Conservation (phyloP, 208 protist genomes). For the Trypanosoma scelopori region DNA sequence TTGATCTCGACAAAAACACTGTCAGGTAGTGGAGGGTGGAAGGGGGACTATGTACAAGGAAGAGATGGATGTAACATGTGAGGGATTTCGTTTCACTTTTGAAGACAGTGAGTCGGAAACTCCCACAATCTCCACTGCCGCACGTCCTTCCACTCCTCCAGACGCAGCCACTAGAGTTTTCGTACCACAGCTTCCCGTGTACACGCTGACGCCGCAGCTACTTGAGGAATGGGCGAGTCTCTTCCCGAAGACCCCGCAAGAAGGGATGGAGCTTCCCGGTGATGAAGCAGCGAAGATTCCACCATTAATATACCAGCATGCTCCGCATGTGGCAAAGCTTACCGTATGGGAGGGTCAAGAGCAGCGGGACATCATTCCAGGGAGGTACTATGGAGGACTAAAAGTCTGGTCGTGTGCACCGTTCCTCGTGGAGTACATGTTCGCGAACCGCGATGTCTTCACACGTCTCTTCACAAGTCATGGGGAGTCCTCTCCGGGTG, state of each 20-base stretch:
- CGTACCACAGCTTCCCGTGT: constrained; percentile 12
- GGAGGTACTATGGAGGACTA: constrained; percentile 85
- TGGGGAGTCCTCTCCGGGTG: background rate
- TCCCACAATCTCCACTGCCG: background rate
- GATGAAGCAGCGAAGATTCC: background rate
- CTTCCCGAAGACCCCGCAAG: constrained; percentile 4
- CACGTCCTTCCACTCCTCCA: background rate
- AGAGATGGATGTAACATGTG: constrained; percentile 10
- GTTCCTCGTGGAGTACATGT: constrained; percentile 50
- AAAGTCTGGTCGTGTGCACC: constrained; percentile 90
- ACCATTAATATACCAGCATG: constrained; percentile 39
- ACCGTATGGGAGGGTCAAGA: constrained; percentile 29
- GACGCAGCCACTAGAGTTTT: constrained; percentile 11
- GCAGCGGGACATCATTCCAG: constrained; percentile 78
- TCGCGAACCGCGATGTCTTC: constrained; percentile 36
- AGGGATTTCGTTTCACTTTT: constrained; percentile 52
- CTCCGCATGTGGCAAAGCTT: constrained; percentile 39
- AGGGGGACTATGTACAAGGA: background rate
- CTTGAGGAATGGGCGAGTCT: constrained; percentile 15
- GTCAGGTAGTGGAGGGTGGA: no score
- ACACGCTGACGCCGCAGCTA: constrained; percentile 9
- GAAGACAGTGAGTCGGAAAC: background rate
- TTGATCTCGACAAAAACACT: no score
- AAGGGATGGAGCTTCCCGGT: constrained; percentile 12
- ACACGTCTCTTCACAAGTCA: constrained; percentile 10